Percentiles rank a stretch among this genome's conserved stretches.
Evolutionary conservation across 2,329 filamentous ascomycete species (phyloP).

Genomic region (Aspergillus ochraceoroseus): DNA sequence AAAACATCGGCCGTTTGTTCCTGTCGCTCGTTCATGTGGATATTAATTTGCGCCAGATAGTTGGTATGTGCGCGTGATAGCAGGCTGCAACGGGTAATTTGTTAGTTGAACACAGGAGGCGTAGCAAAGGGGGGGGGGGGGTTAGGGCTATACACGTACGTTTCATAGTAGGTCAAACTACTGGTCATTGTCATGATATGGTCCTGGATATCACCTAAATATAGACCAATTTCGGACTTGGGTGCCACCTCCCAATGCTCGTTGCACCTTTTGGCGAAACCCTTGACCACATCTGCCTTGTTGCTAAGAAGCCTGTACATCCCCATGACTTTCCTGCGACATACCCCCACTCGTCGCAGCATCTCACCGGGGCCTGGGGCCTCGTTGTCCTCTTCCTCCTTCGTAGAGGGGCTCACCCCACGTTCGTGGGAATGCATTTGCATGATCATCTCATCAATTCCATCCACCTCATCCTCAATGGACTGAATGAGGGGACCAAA

Average conservation of each 20-base stretch:
- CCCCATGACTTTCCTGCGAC: conserved; percentile 95
- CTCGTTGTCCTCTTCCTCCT: conserved; percentile 34
- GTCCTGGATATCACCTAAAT: conserved; percentile 96
- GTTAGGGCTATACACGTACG: conserved; percentile 66
- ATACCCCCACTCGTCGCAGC: conserved; percentile 87
- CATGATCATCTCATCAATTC: conserved; percentile 90
- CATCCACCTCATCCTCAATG: conserved; percentile 94
- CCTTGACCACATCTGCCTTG: conserved; percentile 98
- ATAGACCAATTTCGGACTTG: conserved; percentile 91
- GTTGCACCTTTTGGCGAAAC: conserved; percentile 96
- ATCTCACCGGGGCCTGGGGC: conserved; percentile 62
- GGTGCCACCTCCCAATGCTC: conserved; percentile 97
- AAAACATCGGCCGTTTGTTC: conserved; percentile 94
- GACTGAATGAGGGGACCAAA: conserved; percentile 87
- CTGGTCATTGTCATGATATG: conserved; percentile 99
- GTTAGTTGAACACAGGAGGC: no score
- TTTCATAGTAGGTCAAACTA: conserved; percentile 93
- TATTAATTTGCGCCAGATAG: conserved; percentile 98
- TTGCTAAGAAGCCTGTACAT: conserved; percentile 89
- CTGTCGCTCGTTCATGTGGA: conserved; percentile 95
- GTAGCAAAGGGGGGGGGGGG: no score
- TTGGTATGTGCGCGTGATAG: conserved; percentile 88
- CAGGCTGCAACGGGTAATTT: conserved; percentile 57
- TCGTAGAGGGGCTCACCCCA: conserved; percentile 33
- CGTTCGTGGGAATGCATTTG: conserved; percentile 62